Evolutionary conservation across 2,329 filamentous ascomycete genomes (phyloP).

Genomic region (Colletotrichum acutatum): DNA sequence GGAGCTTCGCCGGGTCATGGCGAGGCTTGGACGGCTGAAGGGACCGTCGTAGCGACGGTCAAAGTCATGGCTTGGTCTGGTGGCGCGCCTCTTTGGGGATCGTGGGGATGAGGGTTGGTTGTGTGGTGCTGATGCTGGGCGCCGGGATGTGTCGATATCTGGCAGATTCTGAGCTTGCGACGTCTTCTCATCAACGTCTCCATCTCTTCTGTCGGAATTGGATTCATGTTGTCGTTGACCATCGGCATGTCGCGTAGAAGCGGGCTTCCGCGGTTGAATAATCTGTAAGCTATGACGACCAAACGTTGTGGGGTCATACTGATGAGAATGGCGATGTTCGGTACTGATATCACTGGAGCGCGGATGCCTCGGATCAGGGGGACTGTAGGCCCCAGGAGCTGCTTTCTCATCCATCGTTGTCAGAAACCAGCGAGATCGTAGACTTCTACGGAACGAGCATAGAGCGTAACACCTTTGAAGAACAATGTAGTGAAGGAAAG

Average conservation of each 20-base stretch:
- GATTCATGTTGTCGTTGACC: background rate
- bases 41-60: conserved; percentile 34
- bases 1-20: conserved; percentile 12
- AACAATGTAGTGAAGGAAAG: background rate
- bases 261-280: background rate
- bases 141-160: background rate
- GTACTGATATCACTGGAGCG: background rate
- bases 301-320: background rate
- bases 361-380: conserved; percentile 6
- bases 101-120: background rate
- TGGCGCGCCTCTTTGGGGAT: background rate
- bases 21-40: conserved; percentile 24
- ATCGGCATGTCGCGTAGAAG: background rate
- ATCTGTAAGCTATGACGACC: conserved; percentile 31
- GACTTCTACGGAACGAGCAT: too few species aligned
- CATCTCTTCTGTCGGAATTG: too few species aligned
- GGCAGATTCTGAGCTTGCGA: background rate
- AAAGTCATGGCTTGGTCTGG: conserved; percentile 30
- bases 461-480: too few species aligned
- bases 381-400: background rate
- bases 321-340: background rate
- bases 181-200: conserved; percentile 8
- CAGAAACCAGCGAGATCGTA: fast-evolving
- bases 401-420: conserved; percentile 19
- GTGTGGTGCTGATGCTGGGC: background rate